A percentile compares a stretch with the other conserved stretches of the same genome.
phyloP scores from a whole-genome alignment of 257 asterid species.

The Scutellaria barbata region DNA sequence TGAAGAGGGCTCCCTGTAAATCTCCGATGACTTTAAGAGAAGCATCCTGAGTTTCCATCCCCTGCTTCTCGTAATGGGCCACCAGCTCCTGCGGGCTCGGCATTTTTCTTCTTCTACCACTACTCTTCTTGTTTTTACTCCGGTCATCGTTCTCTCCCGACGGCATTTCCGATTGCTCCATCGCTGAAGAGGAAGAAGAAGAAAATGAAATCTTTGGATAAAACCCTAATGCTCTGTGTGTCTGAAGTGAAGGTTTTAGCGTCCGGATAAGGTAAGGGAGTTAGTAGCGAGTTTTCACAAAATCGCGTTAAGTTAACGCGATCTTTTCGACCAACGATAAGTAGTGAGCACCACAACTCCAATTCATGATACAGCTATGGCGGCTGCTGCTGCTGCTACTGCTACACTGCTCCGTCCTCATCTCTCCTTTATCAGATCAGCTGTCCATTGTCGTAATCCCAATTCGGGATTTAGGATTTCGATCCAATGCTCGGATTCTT shows the following conservation, averaged over 20 bases:
- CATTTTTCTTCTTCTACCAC: constrained; percentile 50
- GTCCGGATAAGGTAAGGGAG: constrained; percentile 34
- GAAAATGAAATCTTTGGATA: not conserved
- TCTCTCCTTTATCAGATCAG: constrained; percentile 27
- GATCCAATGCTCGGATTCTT: constrained; percentile 46
- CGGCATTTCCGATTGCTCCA: constrained; percentile 40
- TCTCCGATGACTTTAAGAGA: constrained; percentile 82
- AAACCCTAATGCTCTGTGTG: constrained; percentile 27
- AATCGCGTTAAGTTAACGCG: not conserved
- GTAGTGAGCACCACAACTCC: not conserved
- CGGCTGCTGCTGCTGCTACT: constrained; percentile 33
- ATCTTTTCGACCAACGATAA: constrained; percentile 18
- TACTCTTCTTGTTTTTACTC: constrained; percentile 36
- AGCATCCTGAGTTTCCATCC: constrained; percentile 76
- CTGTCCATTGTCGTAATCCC: not conserved
- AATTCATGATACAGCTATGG: not conserved
- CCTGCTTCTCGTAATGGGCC: constrained; percentile 81
- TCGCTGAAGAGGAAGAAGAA: not conserved
- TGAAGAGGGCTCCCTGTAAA: constrained; percentile 78
- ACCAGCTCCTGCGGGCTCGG: constrained; percentile 79
- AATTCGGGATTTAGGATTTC: constrained; percentile 25
- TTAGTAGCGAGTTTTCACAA: not conserved
- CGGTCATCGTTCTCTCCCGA: not conserved
- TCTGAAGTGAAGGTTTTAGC: constrained; percentile 4
- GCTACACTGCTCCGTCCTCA: constrained; percentile 31